phyloP scores from a whole-genome alignment of 352 stramenopile species.

The Phytopythium ostracodes region DNA sequence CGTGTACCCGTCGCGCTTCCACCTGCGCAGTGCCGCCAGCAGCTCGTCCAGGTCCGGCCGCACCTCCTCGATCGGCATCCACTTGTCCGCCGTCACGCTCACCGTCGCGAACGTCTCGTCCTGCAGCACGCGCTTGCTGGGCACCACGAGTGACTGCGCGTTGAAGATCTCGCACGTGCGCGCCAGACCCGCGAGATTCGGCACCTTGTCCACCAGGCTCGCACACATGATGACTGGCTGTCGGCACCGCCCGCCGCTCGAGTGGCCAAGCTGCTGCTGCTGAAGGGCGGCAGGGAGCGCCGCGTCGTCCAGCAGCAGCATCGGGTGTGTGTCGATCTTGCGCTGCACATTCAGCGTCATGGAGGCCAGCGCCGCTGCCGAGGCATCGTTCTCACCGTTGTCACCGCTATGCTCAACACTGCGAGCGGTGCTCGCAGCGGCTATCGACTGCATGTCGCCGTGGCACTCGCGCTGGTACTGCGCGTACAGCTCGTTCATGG shows the following conservation, averaged over 20 bases:
- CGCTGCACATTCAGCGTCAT: conserved; percentile 49
- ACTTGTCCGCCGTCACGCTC: conserved; percentile 92
- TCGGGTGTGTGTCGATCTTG: conserved; percentile 70
- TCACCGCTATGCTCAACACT: background rate
- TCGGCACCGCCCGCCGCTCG: conserved; percentile 23
- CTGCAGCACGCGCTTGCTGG: conserved; percentile 74
- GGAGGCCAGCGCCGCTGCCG: background rate
- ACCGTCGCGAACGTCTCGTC: conserved; percentile 91
- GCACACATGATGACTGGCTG: conserved; percentile 78
- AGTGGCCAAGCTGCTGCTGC: conserved; percentile 13
- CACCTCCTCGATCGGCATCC: conserved; percentile 93
- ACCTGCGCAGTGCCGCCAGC: conserved; percentile 32
- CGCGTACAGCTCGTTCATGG: conserved; percentile 62
- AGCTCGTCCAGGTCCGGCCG: conserved; percentile 37
- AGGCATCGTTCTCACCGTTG: background rate
- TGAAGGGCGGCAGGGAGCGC: conserved; percentile 49
- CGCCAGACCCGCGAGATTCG: conserved; percentile 92
- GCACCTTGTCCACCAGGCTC: conserved; percentile 93
- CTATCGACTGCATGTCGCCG: conserved; percentile 10
- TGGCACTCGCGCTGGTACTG: conserved; percentile 74
- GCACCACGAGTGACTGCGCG: conserved; percentile 85
- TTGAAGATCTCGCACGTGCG: conserved; percentile 96
- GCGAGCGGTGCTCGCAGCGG: background rate
- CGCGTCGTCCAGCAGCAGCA: conserved; percentile 55
- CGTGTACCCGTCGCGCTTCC: conserved; percentile 86